A percentile compares a stretch with the other conserved stretches of the same genome.
Evolutionary conservation across 169 alveolate species (phyloP).

Genomic region (Plasmodium gaboni): DNA sequence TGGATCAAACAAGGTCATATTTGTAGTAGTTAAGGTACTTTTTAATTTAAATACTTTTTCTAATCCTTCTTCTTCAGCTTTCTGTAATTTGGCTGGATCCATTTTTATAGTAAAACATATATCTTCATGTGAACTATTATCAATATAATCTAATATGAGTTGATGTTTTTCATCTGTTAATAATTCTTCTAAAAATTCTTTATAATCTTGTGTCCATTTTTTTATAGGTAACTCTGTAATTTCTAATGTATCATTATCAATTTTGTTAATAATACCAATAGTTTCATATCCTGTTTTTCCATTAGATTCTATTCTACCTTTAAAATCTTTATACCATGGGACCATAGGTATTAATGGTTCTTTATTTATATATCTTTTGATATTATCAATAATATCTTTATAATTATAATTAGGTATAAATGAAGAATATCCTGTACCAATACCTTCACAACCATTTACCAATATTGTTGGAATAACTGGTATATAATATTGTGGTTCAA

Average conservation of each 20-base stretch:
- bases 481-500: slow-evolving; percentile 98
- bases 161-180: slow-evolving; percentile 78
- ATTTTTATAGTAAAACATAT: slow-evolving; percentile 89
- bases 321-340: slow-evolving; percentile 99
- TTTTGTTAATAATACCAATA: slow-evolving; percentile 85
- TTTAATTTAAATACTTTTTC: slow-evolving; percentile 95
- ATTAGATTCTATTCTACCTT: slow-evolving; percentile 93
- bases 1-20: slow-evolving; percentile 96
- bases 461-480: slow-evolving; percentile 99
- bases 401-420: slow-evolving; percentile 98
- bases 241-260: slow-evolving; percentile 87
- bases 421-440: slow-evolving; percentile 98
- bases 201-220: slow-evolving; percentile 97
- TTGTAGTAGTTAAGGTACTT: slow-evolving; percentile 90
- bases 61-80: slow-evolving; percentile 88
- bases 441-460: slow-evolving; percentile 99
- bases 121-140: slow-evolving; percentile 90
- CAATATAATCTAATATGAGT: slow-evolving; percentile 86
- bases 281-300: slow-evolving; percentile 88
- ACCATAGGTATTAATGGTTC: slow-evolving; percentile 92
- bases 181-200: slow-evolving; percentile 92
- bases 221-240: slow-evolving; percentile 98
- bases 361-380: slow-evolving; percentile 91
- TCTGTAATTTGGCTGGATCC: slow-evolving; percentile 83
- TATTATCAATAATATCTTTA: slow-evolving; percentile 94